These are phyloP conservation scores for Zizania latifolia DNA, from an alignment of 176 grass and related monocot genomes.

Conservation along the genomic window DNA sequence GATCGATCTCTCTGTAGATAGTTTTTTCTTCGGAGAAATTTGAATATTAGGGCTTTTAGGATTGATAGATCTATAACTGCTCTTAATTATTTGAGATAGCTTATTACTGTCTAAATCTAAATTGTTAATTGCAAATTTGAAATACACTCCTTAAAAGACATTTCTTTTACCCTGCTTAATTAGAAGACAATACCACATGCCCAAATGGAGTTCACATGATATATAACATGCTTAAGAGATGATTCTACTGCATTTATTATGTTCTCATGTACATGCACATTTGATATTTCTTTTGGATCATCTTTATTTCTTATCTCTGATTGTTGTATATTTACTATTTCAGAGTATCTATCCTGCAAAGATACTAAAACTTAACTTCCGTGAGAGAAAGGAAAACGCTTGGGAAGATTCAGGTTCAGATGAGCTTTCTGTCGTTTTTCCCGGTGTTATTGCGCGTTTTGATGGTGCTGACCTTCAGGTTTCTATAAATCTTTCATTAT, in stretches of 20 bases:
- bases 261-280: not conserved
- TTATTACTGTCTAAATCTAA: no score
- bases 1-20: not conserved
- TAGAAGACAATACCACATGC: not conserved
- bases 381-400: constrained; percentile 36
- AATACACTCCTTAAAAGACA: no score
- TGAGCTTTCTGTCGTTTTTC: constrained; percentile 63
- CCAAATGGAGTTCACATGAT: not conserved
- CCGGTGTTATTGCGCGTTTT: constrained; percentile 59
- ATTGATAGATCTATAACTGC: not conserved
- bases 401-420: constrained; percentile 59
- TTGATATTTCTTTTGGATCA: not conserved
- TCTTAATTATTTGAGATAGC: not conserved
- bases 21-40: not conserved
- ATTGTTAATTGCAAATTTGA: no score
- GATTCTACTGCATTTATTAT: not conserved
- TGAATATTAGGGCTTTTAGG: not conserved
- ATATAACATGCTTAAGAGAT: not conserved
- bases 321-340: constrained; percentile 23
- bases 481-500: constrained; percentile 19
- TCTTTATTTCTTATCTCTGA: constrained; percentile 10
- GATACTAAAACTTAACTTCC: constrained; percentile 58
- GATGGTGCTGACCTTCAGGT: constrained; percentile 81
- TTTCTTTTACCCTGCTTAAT: no score
- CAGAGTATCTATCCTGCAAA: constrained; percentile 70